phyloP scores from a whole-genome alignment of 805 yeast genomes.

The Cyberlindnera mrakii region DNA sequence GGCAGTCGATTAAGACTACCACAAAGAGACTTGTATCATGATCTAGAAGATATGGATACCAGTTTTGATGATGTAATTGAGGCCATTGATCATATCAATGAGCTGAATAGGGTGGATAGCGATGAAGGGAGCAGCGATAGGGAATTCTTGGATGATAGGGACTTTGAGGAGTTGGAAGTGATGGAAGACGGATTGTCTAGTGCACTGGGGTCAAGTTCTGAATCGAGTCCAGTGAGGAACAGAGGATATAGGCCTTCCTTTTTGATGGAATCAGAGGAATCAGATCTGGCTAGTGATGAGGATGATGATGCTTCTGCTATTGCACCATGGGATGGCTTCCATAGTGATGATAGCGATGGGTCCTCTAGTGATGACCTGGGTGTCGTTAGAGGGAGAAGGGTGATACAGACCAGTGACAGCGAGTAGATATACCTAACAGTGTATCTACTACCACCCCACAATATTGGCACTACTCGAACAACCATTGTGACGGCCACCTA shows the following conservation, averaged over 20 bases:
- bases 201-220: not conserved
- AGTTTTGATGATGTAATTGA: not conserved
- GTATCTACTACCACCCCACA: not conserved
- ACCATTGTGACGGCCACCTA: not conserved
- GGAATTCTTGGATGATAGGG: slow-evolving; percentile 16
- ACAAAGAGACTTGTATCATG: not conserved
- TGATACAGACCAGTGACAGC: too few relatives aligned
- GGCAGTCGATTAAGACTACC: slow-evolving; percentile 39
- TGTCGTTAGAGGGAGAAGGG: too few relatives aligned
- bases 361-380: too few relatives aligned
- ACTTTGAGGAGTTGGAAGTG: slow-evolving; percentile 3
- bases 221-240: not conserved
- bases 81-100: not conserved
- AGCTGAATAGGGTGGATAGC: not conserved
- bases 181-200: not conserved
- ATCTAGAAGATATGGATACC: not conserved
- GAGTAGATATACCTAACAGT: too few relatives aligned
- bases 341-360: not conserved
- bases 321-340: not conserved
- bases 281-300: not conserved
- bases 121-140: slow-evolving; percentile 6
- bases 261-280: not conserved
- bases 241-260: too few relatives aligned
- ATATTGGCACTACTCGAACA: not conserved
- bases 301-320: not conserved